Evolutionary conservation across 192 early-diverging fungal genomes (phyloP).

Genomic region (Backusella sp.): DNA sequence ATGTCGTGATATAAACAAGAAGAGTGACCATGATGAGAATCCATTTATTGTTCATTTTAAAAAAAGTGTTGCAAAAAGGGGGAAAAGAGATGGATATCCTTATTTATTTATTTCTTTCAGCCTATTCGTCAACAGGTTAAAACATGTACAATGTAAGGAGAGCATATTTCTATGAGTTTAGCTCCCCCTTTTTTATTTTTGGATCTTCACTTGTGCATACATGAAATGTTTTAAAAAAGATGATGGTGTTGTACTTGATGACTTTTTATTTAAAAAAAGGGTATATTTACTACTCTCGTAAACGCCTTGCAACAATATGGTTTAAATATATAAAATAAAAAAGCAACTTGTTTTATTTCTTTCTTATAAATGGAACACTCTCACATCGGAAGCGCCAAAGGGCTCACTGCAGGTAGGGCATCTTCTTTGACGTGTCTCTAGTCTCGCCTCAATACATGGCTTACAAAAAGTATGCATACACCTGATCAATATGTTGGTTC

Average conservation of each 20-base stretch:
- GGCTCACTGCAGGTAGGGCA: conserved; percentile 88
- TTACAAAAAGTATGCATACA: conserved; percentile 99
- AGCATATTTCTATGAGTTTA: background rate
- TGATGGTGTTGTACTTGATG: too few species aligned
- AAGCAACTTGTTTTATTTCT: too few species aligned
- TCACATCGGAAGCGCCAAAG: conserved; percentile 81
- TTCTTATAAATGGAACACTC: conserved; percentile 69
- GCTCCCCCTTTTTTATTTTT: background rate
- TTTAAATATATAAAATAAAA: too few species aligned
- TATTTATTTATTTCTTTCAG: background rate
- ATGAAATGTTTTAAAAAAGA: conserved; percentile 15
- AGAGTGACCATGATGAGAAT: background rate
- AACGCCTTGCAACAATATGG: too few species aligned
- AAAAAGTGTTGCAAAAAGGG: background rate
- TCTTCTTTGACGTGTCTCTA: conserved; percentile 88
- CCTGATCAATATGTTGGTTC: conserved; percentile 72
- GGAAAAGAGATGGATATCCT: background rate
- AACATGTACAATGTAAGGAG: background rate
- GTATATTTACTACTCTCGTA: too few species aligned
- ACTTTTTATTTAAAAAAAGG: too few species aligned
- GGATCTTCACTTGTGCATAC: background rate
- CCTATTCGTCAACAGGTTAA: background rate
- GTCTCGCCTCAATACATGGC: conserved; percentile 82
- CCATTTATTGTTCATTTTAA: background rate
- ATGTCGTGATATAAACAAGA: background rate